Evolutionary conservation across 2,329 filamentous ascomycete genomes (phyloP).

Genomic region (Cladosporium austrohemisphaericum): DNA sequence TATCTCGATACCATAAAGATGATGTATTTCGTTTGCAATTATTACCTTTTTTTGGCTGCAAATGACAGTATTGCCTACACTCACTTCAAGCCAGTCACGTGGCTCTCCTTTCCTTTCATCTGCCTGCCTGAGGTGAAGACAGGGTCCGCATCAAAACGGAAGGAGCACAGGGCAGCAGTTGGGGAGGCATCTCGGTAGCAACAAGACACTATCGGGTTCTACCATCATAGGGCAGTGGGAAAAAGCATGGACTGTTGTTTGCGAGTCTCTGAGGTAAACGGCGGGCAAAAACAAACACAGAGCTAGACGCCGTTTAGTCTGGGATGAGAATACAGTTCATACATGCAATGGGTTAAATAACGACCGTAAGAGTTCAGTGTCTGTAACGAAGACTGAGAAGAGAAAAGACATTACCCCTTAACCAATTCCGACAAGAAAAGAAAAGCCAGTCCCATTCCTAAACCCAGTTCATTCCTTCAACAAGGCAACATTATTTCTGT

Average conservation of each 20-base stretch:
- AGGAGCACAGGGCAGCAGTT: not conserved
- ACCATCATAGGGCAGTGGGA: too few relatives aligned
- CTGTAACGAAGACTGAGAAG: too few relatives aligned
- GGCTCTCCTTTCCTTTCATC: not conserved
- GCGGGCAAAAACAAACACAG: too few relatives aligned
- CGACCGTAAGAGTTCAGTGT: too few relatives aligned
- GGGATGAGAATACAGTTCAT: too few relatives aligned
- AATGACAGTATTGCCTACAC: too few relatives aligned
- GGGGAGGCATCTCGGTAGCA: constrained; percentile 4
- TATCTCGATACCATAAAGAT: too few relatives aligned
- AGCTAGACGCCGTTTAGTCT: too few relatives aligned
- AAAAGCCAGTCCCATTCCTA: not conserved
- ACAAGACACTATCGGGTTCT: not conserved
- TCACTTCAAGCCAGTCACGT: not conserved
- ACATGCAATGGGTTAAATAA: too few relatives aligned
- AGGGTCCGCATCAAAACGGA: constrained; percentile 4
- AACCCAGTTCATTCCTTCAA: not conserved
- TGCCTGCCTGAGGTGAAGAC: constrained; percentile 21
- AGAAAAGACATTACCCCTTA: constrained; percentile 8
- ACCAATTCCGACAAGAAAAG: not conserved
- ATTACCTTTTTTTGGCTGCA: not conserved
- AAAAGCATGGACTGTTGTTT: too few relatives aligned
- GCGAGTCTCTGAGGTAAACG: too few relatives aligned
- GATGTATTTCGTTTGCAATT: too few relatives aligned
- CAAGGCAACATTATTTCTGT: not conserved